These are phyloP conservation scores for Ramalina peruviana DNA, from an alignment of 495 filamentous ascomycete species.

Conservation along the genomic window DNA sequence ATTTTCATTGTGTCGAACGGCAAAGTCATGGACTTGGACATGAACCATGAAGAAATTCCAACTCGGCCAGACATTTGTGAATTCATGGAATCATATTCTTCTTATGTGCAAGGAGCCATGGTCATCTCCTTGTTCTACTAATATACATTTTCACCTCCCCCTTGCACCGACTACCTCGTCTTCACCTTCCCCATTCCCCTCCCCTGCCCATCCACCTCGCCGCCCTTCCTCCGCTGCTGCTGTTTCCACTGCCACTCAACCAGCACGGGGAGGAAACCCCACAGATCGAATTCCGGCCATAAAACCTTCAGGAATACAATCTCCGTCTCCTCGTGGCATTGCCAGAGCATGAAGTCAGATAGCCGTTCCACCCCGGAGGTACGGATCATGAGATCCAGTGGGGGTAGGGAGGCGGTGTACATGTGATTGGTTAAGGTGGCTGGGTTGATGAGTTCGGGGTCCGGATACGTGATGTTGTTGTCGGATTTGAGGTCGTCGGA, in stretches of 20 bases:
- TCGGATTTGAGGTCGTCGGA: neutral
- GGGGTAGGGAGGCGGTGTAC: conserved; percentile 71
- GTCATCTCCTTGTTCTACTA: neutral
- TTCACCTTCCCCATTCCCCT: conserved; percentile 20
- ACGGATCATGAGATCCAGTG: conserved; percentile 75
- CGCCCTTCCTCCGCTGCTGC: neutral
- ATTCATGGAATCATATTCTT: too few species aligned
- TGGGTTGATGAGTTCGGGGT: conserved; percentile 77
- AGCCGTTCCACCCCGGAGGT: conserved; percentile 85
- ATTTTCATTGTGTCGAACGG: too few species aligned
- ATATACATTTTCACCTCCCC: neutral
- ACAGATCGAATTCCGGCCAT: conserved; percentile 94
- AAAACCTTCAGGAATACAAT: conserved; percentile 83
- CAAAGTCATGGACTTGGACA: too few species aligned
- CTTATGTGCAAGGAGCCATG: too few species aligned
- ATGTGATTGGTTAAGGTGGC: conserved; percentile 66
- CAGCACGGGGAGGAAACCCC: conserved; percentile 84
- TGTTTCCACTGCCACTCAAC: conserved; percentile 75
- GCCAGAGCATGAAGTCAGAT: conserved; percentile 98
- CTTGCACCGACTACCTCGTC: neutral
- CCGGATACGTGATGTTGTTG: conserved; percentile 23
- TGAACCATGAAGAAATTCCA: too few species aligned
- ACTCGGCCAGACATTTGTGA: too few species aligned
- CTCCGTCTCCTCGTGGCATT: conserved; percentile 82
- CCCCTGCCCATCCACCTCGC: conserved; percentile 4